A percentile compares a stretch with the other conserved stretches of the same genome.
These are phyloP conservation scores for Aspergillus alliaceus DNA, from an alignment of 2,329 filamentous ascomycete genomes.

Conservation along the genomic window DNA sequence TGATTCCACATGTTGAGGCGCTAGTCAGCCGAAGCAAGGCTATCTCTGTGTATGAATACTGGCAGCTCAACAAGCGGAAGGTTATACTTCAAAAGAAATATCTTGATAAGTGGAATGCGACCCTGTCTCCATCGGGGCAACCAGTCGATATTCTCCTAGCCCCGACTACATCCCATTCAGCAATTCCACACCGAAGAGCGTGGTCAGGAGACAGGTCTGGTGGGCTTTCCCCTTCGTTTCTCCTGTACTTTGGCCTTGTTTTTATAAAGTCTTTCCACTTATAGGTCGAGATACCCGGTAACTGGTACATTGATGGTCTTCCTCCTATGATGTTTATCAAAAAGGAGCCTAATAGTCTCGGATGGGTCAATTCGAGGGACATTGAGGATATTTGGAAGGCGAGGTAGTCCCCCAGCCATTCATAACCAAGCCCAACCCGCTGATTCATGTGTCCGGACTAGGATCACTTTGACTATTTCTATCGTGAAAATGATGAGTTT, in stretches of 20 bases:
- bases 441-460: slow-evolving; percentile 29
- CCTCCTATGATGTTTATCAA: slow-evolving; percentile 51
- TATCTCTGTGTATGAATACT: slow-evolving; percentile 65
- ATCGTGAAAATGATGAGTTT: slow-evolving; percentile 74
- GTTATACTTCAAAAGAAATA: slow-evolving; percentile 55
- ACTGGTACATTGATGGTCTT: slow-evolving; percentile 47
- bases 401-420: too few relatives aligned
- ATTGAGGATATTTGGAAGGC: slow-evolving; percentile 59
- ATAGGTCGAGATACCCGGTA: slow-evolving; percentile 47
- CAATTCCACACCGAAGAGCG: slow-evolving; percentile 47
- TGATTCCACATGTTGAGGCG: slow-evolving; percentile 58
- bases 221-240: too few relatives aligned
- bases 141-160: slow-evolving; percentile 57
- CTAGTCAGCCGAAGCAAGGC: slow-evolving; percentile 54
- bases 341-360: slow-evolving; percentile 30
- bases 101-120: slow-evolving; percentile 58
- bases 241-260: too few relatives aligned
- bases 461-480: slow-evolving; percentile 67
- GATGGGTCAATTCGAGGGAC: slow-evolving; percentile 41
- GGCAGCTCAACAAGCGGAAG: slow-evolving; percentile 65
- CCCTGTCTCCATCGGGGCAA: slow-evolving; percentile 47
- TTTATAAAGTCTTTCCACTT: too few relatives aligned
- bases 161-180: slow-evolving; percentile 62
- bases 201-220: too few relatives aligned
- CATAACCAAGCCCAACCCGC: not conserved